A percentile compares a stretch with the other conserved stretches of the same genome.
Evolutionary conservation across 768 basidiomycete genomes (phyloP).

Genomic region (Hebeloma cylindrosporum): DNA sequence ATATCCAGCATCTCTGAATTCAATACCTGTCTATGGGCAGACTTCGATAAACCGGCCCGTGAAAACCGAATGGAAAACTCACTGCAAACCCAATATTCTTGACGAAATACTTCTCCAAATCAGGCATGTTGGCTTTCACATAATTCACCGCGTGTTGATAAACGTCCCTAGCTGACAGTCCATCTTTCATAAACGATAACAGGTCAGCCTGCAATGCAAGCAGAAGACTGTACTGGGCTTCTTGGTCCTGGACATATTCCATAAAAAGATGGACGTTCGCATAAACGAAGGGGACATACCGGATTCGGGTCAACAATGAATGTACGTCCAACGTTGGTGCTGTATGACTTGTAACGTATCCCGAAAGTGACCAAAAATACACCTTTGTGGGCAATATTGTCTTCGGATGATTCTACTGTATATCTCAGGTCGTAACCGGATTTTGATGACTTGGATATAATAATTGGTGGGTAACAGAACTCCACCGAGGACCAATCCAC

Average conservation of each 20-base stretch:
- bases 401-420: conserved; percentile 81
- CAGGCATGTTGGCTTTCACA: conserved; percentile 75
- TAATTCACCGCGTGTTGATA: conserved; percentile 73
- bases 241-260: conserved; percentile 70
- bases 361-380: conserved; percentile 88
- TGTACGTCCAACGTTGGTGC: conserved; percentile 88
- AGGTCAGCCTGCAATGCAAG: conserved; percentile 77
- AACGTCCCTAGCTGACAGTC: conserved; percentile 73
- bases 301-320: conserved; percentile 94
- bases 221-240: conserved; percentile 80
- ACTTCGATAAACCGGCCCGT: no score
- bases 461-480: conserved; percentile 93
- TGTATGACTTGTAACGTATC: conserved; percentile 90
- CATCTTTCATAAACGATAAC: conserved; percentile 75
- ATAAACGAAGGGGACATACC: conserved; percentile 36
- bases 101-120: conserved; percentile 79
- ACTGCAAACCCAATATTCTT: conserved; percentile 93
- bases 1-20: conserved; percentile 89
- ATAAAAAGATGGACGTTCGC: neutral
- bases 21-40: conserved; percentile 78
- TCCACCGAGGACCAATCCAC: conserved; percentile 90
- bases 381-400: conserved; percentile 83
- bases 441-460: conserved; percentile 86
- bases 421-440: conserved; percentile 87
- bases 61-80: conserved; percentile 27